Evolutionary conservation across 2,329 filamentous ascomycete genomes (phyloP).

Genomic region (Colletotrichum caudatum): DNA sequence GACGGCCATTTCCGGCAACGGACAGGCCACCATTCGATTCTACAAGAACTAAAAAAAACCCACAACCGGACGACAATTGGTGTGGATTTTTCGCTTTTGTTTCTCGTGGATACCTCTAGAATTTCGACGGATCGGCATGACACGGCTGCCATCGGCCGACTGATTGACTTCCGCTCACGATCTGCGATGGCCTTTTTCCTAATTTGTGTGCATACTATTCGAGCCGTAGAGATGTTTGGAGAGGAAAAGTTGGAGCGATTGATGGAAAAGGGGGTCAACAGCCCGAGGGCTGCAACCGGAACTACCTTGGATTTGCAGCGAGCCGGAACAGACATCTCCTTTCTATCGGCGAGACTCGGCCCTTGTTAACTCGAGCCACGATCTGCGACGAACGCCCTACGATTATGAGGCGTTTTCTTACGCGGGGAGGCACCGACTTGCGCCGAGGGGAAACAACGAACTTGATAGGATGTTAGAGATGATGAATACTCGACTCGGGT

Average conservation of each 20-base stretch:
- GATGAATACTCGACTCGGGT: slow-evolving; percentile 40
- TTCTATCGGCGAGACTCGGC: slow-evolving; percentile 21
- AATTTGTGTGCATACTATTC: slow-evolving; percentile 41
- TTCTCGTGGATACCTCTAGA: slow-evolving; percentile 44
- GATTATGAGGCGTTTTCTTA: slow-evolving; percentile 30
- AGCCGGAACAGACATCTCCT: slow-evolving; percentile 35
- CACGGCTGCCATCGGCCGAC: slow-evolving; percentile 24
- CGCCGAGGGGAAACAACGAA: slow-evolving; percentile 3
- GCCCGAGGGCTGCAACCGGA: slow-evolving; percentile 30
- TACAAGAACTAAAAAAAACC: slow-evolving; percentile 47
- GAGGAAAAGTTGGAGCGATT: slow-evolving; percentile 39
- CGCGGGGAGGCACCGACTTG: slow-evolving; percentile 19
- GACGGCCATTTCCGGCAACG: slow-evolving; percentile 58
- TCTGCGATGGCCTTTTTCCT: slow-evolving; percentile 38
- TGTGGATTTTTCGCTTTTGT: slow-evolving; percentile 37
- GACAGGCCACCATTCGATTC: slow-evolving; percentile 59
- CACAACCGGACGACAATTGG: slow-evolving; percentile 43
- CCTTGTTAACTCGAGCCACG: slow-evolving; percentile 20
- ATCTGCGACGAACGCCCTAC: slow-evolving; percentile 36
- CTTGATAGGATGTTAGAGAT: slow-evolving; percentile 23
- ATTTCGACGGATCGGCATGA: slow-evolving; percentile 38
- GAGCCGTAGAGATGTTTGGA: slow-evolving; percentile 36
- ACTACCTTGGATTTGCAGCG: slow-evolving; percentile 19
- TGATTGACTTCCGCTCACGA: slow-evolving; percentile 39
- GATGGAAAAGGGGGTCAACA: slow-evolving; percentile 25